Base-by-base conservation (phyloP, 352 stramenopile genomes). In the Phytophthora colocasiae region DNA sequence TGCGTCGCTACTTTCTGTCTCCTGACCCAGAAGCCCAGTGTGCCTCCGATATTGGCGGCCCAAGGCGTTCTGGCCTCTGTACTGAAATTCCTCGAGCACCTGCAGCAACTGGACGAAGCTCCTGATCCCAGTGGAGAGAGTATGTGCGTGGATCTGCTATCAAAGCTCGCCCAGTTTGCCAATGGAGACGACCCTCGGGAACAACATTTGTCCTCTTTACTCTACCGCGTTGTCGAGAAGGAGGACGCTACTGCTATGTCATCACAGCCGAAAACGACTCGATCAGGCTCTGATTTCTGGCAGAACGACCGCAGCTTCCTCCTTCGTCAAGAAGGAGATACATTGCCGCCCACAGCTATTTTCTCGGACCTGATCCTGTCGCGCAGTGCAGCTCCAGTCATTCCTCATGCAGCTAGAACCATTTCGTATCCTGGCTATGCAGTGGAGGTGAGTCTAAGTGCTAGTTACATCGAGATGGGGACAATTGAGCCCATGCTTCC, bases 141-240 rank as follows among this genome's bases (percentile, higher is more conserved):
- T 39, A 91, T 93, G 80, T 92, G 83, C 52, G 53, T 90, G 3
- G 81, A 92, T 63, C 55, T 93, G 49, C 66, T 93, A 27, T 82
- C 83, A 1, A 71, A 72, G 29, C 68, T 93, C 2, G 85, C 85
- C 3, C 68, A 80, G 48, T 92, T 86, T 45, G 79, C 80, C n/a
- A 81, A 71, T 2, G 59, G 77, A 1, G 73, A 85, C 9, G 81
- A 90, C 24, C 67, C 83, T 2, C 64, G 73, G 6, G 85, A 93
- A 50, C 72, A 67, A n/a, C 70, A 68, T 11, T 56, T 93, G 7
- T 78, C 83, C 6, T 91, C 83, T 11, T 73, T 78, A 10, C 59
- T 93, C 6, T 89, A 83, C 47, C 66, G 76, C 22, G 57, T 91
- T 9, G 71, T 93, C 29, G 83, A 92, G 40, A 80, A 63, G 34